Percentiles rank a stretch among this genome's conserved stretches.
Conservation (phyloP, 495 filamentous ascomycete genomes). For the Neurospora discreta region DNA sequence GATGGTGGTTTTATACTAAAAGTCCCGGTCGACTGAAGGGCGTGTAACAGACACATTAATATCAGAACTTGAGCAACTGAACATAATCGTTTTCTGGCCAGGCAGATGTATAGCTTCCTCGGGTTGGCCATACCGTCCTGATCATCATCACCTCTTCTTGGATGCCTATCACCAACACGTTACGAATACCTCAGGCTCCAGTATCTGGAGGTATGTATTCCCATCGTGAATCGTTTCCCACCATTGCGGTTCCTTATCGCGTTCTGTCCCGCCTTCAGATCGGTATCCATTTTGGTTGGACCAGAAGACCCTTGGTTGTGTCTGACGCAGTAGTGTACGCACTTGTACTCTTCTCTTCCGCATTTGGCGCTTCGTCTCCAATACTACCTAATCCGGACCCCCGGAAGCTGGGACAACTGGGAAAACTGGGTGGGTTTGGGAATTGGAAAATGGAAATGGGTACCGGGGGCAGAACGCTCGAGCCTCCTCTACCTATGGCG, state of each 20-base stretch:
- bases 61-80: neutral
- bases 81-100: neutral
- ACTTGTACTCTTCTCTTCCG: neutral
- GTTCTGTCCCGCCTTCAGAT: neutral
- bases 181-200: neutral
- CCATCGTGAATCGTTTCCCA: neutral
- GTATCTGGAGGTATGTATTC: neutral
- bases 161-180: neutral
- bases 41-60: neutral
- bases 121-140: neutral
- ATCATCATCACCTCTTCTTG: neutral
- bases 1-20: neutral
- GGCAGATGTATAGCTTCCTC: neutral
- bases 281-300: neutral
- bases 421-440: neutral
- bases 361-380: neutral
- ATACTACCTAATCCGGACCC: neutral
- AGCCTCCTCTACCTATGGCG: neutral
- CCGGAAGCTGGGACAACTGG: neutral
- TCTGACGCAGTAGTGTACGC: neutral
- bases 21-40: neutral
- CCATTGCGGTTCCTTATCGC: neutral
- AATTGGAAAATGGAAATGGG: neutral
- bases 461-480: neutral
- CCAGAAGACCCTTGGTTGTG: neutral